Evolutionary conservation across 2,329 filamentous ascomycete genomes (phyloP).

Genomic region (Neophaeococcomyces mojaviensis): DNA sequence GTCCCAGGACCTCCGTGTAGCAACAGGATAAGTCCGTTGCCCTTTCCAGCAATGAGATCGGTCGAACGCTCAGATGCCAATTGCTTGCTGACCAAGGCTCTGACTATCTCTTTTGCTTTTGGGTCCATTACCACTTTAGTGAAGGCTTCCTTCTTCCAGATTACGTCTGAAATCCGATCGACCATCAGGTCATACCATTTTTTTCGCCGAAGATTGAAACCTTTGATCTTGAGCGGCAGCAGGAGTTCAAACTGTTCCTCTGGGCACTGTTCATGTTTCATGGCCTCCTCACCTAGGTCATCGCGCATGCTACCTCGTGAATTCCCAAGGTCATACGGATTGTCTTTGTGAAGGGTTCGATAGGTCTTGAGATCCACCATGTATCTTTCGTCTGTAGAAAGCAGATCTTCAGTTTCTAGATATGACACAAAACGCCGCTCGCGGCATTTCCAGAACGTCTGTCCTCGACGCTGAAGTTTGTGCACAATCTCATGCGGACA

Average conservation of each 20-base stretch:
- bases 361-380: too few species aligned
- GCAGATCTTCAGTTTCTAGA: too few species aligned
- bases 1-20: constrained; percentile 84
- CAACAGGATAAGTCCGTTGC: constrained; percentile 73
- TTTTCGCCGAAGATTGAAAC: constrained; percentile 7
- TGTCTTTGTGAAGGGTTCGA: too few species aligned
- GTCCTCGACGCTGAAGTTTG: too few species aligned
- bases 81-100: constrained; percentile 74
- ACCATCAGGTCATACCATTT: constrained; percentile 13
- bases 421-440: too few species aligned
- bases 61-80: constrained; percentile 75
- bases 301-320: too few species aligned
- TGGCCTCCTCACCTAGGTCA: too few species aligned
- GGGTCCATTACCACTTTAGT: constrained; percentile 1
- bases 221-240: constrained; percentile 6
- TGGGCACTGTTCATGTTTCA: background rate
- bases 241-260: constrained; percentile 6
- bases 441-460: too few species aligned
- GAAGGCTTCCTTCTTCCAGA: constrained; percentile 12
- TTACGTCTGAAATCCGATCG: constrained; percentile 5
- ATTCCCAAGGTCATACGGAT: too few species aligned
- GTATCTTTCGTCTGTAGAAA: too few species aligned
- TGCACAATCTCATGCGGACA: too few species aligned
- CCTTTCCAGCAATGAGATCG: constrained; percentile 75
- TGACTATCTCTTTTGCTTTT: constrained; percentile 55